Conservation (phyloP, 805 yeast species). For the Brettanomyces bruxellensis region DNA sequence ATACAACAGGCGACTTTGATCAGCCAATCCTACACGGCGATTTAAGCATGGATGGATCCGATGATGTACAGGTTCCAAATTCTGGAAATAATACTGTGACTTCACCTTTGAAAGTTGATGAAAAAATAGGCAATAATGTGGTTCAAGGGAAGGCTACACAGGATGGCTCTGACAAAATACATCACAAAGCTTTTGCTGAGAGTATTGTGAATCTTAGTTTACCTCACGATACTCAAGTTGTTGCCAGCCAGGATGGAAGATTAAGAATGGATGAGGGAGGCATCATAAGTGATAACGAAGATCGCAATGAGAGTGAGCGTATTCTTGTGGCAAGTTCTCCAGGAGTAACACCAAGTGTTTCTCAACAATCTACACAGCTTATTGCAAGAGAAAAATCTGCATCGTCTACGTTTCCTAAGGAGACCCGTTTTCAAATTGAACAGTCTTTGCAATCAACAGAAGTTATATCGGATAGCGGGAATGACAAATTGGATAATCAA, state of each 20-base stretch:
- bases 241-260: neutral
- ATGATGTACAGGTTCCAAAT: conserved; percentile 2
- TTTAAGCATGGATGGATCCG: neutral
- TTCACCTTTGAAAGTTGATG: neutral
- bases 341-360: neutral
- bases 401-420: neutral
- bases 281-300: neutral
- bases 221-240: conserved; percentile 2
- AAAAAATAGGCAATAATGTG: no score
- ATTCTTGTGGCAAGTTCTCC: conserved; percentile 1
- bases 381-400: neutral
- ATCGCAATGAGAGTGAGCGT: neutral
- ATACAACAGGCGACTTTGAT: conserved; percentile 1
- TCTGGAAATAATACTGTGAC: neutral
- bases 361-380: neutral
- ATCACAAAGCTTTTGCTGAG: neutral
- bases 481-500: neutral
- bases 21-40: neutral
- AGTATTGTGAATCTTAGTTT: neutral
- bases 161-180: neutral
- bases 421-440: neutral
- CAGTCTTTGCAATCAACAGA: no score
- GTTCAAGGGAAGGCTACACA: neutral
- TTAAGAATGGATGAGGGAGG: neutral
- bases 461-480: neutral